Percentiles rank a stretch among this genome's conserved stretches.
These are phyloP conservation scores for Cicer pinnatifidum DNA, from an alignment of 306 rosid genomes.

Conservation along the genomic window DNA sequence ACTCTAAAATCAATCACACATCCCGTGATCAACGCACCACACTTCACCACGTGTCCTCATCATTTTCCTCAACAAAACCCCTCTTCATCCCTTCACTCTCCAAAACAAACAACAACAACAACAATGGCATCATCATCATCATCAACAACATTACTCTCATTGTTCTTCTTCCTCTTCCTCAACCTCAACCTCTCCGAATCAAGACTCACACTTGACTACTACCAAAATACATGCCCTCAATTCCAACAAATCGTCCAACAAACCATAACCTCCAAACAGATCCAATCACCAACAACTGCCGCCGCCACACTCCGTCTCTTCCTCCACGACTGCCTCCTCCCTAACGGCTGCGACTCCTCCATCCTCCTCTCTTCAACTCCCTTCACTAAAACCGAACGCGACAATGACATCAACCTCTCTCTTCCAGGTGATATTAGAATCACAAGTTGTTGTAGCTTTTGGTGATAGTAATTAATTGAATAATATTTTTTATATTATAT, in stretches of 20 bases:
- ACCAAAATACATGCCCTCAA: slow-evolving; percentile 57
- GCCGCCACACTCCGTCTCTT: slow-evolving; percentile 66
- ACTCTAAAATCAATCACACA: slow-evolving; percentile 3
- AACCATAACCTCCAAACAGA: slow-evolving; percentile 47
- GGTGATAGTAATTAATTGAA: no score
- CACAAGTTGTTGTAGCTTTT: no score
- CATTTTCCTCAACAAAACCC: not conserved
- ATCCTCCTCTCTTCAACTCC: slow-evolving; percentile 61
- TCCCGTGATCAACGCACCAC: slow-evolving; percentile 29
- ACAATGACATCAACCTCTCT: slow-evolving; percentile 62
- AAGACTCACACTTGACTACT: slow-evolving; percentile 55
- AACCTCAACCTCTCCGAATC: slow-evolving; percentile 12
- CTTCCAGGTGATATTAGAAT: slow-evolving; percentile 56
- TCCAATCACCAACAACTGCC: slow-evolving; percentile 58
- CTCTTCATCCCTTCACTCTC: not conserved
- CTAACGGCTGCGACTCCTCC: slow-evolving; percentile 73
- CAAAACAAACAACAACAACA: not conserved
- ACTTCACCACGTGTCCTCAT: not conserved
- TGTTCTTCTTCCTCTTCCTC: not conserved
- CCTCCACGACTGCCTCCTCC: slow-evolving; percentile 71
- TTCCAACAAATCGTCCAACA: slow-evolving; percentile 55
- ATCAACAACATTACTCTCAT: not conserved
- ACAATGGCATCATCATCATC: slow-evolving; percentile 9
- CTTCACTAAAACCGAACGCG: slow-evolving; percentile 63
- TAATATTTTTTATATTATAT: no score